Base-by-base conservation (phyloP, 768 basidiomycete genomes). In the Leucocoprinus birnbaumii region DNA sequence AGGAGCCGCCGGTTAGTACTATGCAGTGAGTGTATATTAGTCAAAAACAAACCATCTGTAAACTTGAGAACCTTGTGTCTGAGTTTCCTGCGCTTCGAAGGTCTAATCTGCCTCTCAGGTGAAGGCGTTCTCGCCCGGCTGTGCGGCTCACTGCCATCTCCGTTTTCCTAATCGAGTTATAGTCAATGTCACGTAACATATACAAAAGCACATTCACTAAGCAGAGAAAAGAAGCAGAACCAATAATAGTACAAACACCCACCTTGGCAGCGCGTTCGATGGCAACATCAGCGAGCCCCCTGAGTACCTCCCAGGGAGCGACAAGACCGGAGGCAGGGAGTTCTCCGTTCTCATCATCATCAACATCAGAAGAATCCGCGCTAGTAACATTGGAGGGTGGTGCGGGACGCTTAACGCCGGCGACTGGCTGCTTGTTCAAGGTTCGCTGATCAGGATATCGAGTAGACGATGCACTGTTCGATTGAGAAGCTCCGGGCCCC, bases 221-320 rank as follows among this genome's bases (percentile, higher is more conserved):
- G 58, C 37, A 31, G 40, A 26, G 43, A 42, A 40, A 44, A 26
- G 43, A 42, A 40, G 44, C 37, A 31, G 13, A 9, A 47, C 42
- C 48, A 51, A 41, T 49, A 50, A 58, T 51, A 47, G 16, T 31
- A 50, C 48, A 24, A 34, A 66, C n/a, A n/a, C 74, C 52, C 65
- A 87, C 90, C 79, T 88, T 88, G 50, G 84, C 85, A 58, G 87
- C 89, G 50, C 87, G 79, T 66, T 90, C 83, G 55, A 84, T 85
- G 34, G 90, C 89, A 26, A 90, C 89, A 72, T 90, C 88, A 35
- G 89, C 90, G 56, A 92, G 70, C 45, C 88, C 87, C 59, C 89
- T 77, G 49, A 92, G 74, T 40, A 92, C 91, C 71, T 91, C 89
- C 85, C 89, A 89, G 48, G 92, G 92, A 8, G 91, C 91, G 51